A percentile compares a stretch with the other conserved stretches of the same genome.
Evolutionary conservation across 306 rosid genomes (phyloP).

Genomic region (Adenanthera pavonina): DNA sequence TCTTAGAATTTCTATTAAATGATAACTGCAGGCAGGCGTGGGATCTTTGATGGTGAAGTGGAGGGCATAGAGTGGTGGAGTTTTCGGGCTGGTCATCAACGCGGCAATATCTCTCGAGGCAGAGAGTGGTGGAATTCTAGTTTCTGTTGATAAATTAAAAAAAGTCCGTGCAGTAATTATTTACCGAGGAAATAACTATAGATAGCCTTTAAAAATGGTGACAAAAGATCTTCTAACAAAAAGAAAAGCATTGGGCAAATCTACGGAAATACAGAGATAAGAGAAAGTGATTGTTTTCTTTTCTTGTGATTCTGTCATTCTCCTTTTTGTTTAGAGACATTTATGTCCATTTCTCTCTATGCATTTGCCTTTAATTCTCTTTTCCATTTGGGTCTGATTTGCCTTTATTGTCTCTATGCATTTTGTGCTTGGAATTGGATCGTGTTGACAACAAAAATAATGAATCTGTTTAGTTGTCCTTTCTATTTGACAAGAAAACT

Average conservation of each 20-base stretch:
- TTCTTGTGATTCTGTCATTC: not conserved
- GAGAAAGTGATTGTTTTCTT: slow-evolving; percentile 59
- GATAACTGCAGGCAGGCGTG: slow-evolving; percentile 76
- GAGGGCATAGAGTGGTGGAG: slow-evolving; percentile 66
- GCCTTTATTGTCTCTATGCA: slow-evolving; percentile 39
- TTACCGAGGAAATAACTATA: slow-evolving; percentile 86
- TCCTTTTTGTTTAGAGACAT: not conserved
- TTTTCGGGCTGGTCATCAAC: slow-evolving; percentile 54
- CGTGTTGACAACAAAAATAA: slow-evolving; percentile 1
- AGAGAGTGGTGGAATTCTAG: slow-evolving; percentile 83
- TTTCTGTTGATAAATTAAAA: slow-evolving; percentile 79
- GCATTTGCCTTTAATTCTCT: not conserved
- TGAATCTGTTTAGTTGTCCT: not conserved
- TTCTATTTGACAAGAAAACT: slow-evolving; percentile 31
- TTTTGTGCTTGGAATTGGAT: slow-evolving; percentile 31
- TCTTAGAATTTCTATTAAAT: slow-evolving; percentile 25
- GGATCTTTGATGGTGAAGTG: slow-evolving; percentile 79
- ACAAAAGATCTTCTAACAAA: slow-evolving; percentile 67
- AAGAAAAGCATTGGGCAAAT: slow-evolving; percentile 72
- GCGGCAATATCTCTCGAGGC: slow-evolving; percentile 72
- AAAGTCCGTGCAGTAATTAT: slow-evolving; percentile 77
- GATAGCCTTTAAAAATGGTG: slow-evolving; percentile 48
- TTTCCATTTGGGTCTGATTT: slow-evolving; percentile 33
- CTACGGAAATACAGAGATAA: slow-evolving; percentile 84
- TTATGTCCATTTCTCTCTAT: slow-evolving; percentile 16